Evolutionary conservation across 2,329 filamentous ascomycete genomes (phyloP).

Genomic region (Penicillium paneum): DNA sequence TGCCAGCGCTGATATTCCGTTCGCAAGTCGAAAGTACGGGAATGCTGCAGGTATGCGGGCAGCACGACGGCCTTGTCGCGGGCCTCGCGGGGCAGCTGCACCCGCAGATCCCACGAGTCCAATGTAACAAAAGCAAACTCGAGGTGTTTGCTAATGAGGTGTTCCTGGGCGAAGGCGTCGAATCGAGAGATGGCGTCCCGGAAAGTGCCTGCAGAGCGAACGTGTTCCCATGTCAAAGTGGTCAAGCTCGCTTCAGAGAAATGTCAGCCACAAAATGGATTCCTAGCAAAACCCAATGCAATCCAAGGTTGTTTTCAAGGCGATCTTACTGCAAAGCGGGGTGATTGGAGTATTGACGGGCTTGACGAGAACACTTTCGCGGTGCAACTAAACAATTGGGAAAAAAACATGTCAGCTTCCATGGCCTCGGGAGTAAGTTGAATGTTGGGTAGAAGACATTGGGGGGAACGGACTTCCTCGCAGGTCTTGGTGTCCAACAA

Average conservation of each 20-base stretch:
- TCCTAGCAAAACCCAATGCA: slow-evolving; percentile 11
- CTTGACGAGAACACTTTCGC: slow-evolving; percentile 95
- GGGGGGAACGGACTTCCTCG: slow-evolving; percentile 69
- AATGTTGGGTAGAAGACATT: slow-evolving; percentile 12
- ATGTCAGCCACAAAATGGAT: slow-evolving; percentile 26
- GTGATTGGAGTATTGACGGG: slow-evolving; percentile 98
- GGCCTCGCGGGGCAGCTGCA: slow-evolving; percentile 94
- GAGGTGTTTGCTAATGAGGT: slow-evolving; percentile 83
- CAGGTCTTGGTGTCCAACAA: slow-evolving; percentile 85
- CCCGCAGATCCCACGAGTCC: slow-evolving; percentile 96
- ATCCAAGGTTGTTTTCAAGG: slow-evolving; percentile 31
- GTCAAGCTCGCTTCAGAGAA: slow-evolving; percentile 76
- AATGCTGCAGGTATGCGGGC: slow-evolving; percentile 95
- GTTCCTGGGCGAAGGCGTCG: slow-evolving; percentile 88
- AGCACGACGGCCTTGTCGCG: slow-evolving; percentile 97
- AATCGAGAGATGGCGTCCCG: slow-evolving; percentile 94
- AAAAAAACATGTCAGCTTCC: slow-evolving; percentile 27
- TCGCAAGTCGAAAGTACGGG: slow-evolving; percentile 91
- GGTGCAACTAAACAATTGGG: slow-evolving; percentile 65
- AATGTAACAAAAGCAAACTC: slow-evolving; percentile 98
- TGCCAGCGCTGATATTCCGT: slow-evolving; percentile 99
- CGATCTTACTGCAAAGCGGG: slow-evolving; percentile 89
- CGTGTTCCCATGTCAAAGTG: slow-evolving; percentile 97
- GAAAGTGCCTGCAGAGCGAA: slow-evolving; percentile 95
- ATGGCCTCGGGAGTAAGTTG: slow-evolving; percentile 4